phyloP scores from a whole-genome alignment of 208 protist species.

The Acanthamoeba triangularis region DNA sequence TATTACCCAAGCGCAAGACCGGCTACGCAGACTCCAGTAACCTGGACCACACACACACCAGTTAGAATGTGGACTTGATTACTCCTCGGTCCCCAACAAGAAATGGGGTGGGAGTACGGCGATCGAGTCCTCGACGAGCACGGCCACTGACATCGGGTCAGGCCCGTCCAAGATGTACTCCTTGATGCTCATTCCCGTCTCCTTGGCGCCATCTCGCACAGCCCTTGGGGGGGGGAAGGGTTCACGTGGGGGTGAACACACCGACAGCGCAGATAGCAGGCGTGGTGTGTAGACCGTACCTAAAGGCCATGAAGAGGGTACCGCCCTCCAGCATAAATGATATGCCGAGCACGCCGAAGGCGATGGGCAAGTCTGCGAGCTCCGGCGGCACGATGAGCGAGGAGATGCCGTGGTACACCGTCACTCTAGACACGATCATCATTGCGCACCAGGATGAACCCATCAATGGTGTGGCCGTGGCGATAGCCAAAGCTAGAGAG shows the following conservation, averaged over 20 bases:
- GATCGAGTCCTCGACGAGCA: slow-evolving; percentile 57
- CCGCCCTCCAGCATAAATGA: slow-evolving; percentile 19
- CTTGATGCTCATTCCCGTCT: slow-evolving; percentile 44
- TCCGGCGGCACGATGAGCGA: slow-evolving; percentile 18
- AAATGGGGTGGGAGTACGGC: neutral
- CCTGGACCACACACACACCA: neutral
- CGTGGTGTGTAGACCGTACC: neutral
- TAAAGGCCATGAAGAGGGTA: slow-evolving; percentile 3
- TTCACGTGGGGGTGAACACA: neutral
- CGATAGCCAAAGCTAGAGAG: neutral
- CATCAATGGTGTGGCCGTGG: neutral
- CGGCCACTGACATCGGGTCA: slow-evolving; percentile 54
- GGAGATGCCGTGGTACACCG: slow-evolving; percentile 43
- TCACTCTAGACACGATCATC: neutral
- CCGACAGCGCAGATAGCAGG: neutral
- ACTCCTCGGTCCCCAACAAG: no score
- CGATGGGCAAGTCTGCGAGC: neutral
- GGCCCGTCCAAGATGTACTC: slow-evolving; percentile 63
- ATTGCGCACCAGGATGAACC: neutral
- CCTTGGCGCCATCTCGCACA: slow-evolving; percentile 27
- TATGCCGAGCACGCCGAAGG: slow-evolving; percentile 28
- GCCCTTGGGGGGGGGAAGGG: neutral
- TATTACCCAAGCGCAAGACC: slow-evolving; percentile 1
- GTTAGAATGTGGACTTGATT: neutral
- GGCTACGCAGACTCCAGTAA: slow-evolving; percentile 41